Evolutionary conservation across 83 land plant genomes (phyloP).

Genomic region (Picea abies): DNA sequence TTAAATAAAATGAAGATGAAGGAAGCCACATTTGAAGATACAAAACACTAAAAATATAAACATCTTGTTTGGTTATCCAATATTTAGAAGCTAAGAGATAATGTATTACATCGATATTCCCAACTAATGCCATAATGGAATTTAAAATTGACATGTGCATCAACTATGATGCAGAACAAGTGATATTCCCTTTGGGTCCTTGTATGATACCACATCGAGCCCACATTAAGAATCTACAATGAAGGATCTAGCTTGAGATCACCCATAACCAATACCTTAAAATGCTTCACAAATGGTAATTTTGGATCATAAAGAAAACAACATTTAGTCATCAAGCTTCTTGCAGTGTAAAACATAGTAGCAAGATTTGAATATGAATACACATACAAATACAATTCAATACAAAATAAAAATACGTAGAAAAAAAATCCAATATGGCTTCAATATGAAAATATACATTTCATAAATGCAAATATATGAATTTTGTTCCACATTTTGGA

Average conservation of each 20-base stretch:
- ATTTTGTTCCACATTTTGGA: too few species aligned
- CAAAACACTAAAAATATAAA: neutral
- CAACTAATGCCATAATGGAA: conserved; percentile 65
- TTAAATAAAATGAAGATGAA: neutral
- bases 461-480: too few species aligned
- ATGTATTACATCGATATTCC: conserved; percentile 77
- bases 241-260: neutral
- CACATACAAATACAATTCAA: too few species aligned
- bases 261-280: neutral
- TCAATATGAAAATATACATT: too few species aligned
- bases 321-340: neutral
- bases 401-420: too few species aligned
- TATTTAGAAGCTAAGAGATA: neutral
- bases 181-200: conserved; percentile 82
- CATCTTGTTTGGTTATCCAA: neutral
- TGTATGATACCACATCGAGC: conserved; percentile 11
- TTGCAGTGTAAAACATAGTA: too few species aligned
- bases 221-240: neutral
- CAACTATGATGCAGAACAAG: conserved; percentile 84
- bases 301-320: neutral
- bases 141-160: conserved; percentile 84
- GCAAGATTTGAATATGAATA: too few species aligned
- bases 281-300: too few species aligned
- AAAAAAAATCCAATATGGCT: too few species aligned
- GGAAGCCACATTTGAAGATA: neutral